These are phyloP conservation scores for Tetramitus jugosus DNA, from an alignment of 208 protist species.

Conservation along the genomic window DNA sequence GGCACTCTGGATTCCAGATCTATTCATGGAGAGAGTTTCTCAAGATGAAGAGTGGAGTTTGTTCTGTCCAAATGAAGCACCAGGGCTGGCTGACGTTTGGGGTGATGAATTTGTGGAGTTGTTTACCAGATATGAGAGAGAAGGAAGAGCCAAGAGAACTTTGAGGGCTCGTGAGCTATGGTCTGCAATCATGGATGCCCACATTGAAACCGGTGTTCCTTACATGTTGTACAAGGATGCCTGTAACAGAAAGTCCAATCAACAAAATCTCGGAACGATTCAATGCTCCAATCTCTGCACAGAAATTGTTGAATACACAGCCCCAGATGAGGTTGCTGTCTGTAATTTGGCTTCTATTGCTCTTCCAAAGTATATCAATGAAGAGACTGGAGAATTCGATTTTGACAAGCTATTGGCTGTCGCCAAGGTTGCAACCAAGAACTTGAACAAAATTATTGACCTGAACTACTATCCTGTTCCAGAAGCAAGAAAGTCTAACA, in stretches of 20 bases:
- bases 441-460: constrained; percentile 98
- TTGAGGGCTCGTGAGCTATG: constrained; percentile 94
- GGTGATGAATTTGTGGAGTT: constrained; percentile 88
- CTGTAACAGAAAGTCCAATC: constrained; percentile 98
- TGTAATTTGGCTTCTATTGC: constrained; percentile 98
- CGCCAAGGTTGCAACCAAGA: constrained; percentile 79
- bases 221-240: constrained; percentile 99
- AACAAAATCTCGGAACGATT: constrained; percentile 98
- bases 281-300: constrained; percentile 97
- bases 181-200: constrained; percentile 95
- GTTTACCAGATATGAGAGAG: constrained; percentile 82
- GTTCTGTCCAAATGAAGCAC: constrained; percentile 91
- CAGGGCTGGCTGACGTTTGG: constrained; percentile 86
- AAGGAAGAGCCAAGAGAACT: constrained; percentile 65
- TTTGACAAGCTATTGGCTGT: constrained; percentile 75
- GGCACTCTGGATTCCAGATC: constrained; percentile 95
- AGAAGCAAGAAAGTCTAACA: constrained; percentile 86
- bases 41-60: constrained; percentile 85
- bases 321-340: constrained; percentile 91
- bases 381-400: constrained; percentile 62
- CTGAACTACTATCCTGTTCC: constrained; percentile 95
- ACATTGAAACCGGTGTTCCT: constrained; percentile 98
- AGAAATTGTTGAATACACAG: constrained; percentile 97
- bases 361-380: constrained; percentile 87
- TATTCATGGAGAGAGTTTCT: constrained; percentile 98